phyloP scores from a whole-genome alignment of 306 rosid species.

The Dryas alaskensis region DNA sequence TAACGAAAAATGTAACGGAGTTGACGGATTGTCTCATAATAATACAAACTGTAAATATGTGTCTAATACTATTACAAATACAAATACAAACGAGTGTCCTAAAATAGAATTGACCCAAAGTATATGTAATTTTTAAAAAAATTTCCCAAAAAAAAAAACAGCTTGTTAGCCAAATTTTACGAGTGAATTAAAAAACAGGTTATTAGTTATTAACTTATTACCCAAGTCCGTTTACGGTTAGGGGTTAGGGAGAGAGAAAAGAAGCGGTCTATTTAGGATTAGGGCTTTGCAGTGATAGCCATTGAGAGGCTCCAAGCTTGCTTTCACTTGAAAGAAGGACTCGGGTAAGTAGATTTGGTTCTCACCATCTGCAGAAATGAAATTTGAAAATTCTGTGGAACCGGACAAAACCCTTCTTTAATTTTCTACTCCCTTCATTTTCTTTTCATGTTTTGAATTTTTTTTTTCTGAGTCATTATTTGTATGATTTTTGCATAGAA shows the following conservation, averaged over 20 bases:
- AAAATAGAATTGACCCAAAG: too few relatives aligned
- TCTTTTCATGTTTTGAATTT: neutral
- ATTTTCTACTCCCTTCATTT: neutral
- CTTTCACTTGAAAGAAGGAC: neutral
- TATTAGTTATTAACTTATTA: too few relatives aligned
- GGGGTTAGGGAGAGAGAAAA: neutral
- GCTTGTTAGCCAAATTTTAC: too few relatives aligned
- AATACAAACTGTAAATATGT: too few relatives aligned
- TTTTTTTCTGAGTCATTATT: neutral
- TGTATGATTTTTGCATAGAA: neutral
- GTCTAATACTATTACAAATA: too few relatives aligned
- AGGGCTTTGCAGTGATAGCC: neutral
- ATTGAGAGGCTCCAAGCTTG: conserved; percentile 1
- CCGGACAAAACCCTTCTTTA: neutral
- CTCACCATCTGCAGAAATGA: neutral
- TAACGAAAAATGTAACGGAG: too few relatives aligned
- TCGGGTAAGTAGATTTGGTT: neutral
- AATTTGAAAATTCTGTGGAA: neutral
- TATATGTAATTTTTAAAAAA: too few relatives aligned
- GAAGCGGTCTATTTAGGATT: neutral
- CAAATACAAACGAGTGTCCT: too few relatives aligned
- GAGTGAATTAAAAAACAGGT: too few relatives aligned
- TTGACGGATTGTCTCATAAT: too few relatives aligned
- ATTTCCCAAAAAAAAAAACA: too few relatives aligned
- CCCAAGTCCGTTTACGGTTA: neutral